These are phyloP conservation scores for Abrus pulchellus DNA, from an alignment of 306 rosid genomes.

Conservation along the genomic window DNA sequence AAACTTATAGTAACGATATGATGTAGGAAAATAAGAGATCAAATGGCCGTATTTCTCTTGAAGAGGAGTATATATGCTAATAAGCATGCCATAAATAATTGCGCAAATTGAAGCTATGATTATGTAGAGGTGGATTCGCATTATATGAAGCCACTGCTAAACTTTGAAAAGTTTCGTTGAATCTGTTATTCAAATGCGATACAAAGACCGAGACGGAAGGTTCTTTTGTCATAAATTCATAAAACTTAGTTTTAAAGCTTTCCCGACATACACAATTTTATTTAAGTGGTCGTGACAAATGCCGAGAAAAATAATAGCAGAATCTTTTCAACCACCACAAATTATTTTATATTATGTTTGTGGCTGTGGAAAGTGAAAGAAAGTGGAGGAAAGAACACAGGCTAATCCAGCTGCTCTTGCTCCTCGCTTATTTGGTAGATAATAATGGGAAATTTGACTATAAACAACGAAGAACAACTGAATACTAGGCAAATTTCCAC, in stretches of 20 bases:
- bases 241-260: background rate
- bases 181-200: background rate
- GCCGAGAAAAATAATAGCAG: no score
- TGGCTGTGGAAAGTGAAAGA: slow-evolving; percentile 1
- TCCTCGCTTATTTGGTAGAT: background rate
- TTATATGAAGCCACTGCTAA: background rate
- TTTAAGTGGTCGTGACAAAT: no score
- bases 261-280: no score
- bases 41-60: background rate
- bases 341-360: background rate
- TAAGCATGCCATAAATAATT: background rate
- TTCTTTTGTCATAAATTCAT: slow-evolving; percentile 1
- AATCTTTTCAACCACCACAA: no score
- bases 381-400: slow-evolving; percentile 13
- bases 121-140: background rate
- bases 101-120: background rate
- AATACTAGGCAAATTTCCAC: slow-evolving; percentile 12
- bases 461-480: background rate
- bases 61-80: background rate
- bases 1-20: no score
- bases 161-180: no score
- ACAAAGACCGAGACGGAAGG: background rate
- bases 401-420: background rate
- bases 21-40: no score
- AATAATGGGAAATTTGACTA: slow-evolving; percentile 30